phyloP scores from a whole-genome alignment of 176 grass and related monocot species.

The Zoysia pacifica region DNA sequence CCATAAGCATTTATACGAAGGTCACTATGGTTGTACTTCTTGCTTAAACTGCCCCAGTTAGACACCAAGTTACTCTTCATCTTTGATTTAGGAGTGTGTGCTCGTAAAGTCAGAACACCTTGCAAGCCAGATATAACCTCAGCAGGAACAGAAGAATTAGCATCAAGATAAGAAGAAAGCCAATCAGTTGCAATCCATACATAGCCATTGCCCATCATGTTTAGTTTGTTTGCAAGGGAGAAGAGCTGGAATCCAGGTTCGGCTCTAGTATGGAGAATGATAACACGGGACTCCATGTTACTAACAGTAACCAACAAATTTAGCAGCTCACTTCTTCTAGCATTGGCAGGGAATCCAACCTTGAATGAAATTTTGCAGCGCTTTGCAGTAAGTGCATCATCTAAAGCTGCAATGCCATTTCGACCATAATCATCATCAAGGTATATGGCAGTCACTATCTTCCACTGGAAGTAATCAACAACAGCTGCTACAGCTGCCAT shows the following conservation, averaged over 20 bases:
- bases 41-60: constrained; percentile 65
- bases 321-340: constrained; percentile 57
- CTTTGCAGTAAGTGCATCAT: constrained; percentile 64
- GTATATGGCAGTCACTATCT: constrained; percentile 74
- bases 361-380: constrained; percentile 78
- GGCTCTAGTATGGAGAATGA: constrained; percentile 62
- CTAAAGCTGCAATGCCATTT: constrained; percentile 85
- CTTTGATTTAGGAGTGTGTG: constrained; percentile 66
- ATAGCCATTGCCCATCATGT: constrained; percentile 86
- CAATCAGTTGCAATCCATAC: constrained; percentile 97
- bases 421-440: constrained; percentile 88
- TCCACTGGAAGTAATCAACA: constrained; percentile 84
- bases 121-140: constrained; percentile 73
- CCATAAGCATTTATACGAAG: constrained; percentile 61
- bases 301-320: constrained; percentile 64
- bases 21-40: constrained; percentile 61
- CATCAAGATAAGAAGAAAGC: constrained; percentile 77
- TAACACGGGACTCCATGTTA: constrained; percentile 82
- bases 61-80: constrained; percentile 72
- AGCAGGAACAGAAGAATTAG: constrained; percentile 56
- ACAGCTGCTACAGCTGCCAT: constrained; percentile 82
- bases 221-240: constrained; percentile 61
- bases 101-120: constrained; percentile 78
- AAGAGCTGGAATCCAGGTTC: constrained; percentile 54
- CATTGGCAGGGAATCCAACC: constrained; percentile 47